Conservation (phyloP, 495 filamentous ascomycete species). For the Talaromyces borbonicus region DNA sequence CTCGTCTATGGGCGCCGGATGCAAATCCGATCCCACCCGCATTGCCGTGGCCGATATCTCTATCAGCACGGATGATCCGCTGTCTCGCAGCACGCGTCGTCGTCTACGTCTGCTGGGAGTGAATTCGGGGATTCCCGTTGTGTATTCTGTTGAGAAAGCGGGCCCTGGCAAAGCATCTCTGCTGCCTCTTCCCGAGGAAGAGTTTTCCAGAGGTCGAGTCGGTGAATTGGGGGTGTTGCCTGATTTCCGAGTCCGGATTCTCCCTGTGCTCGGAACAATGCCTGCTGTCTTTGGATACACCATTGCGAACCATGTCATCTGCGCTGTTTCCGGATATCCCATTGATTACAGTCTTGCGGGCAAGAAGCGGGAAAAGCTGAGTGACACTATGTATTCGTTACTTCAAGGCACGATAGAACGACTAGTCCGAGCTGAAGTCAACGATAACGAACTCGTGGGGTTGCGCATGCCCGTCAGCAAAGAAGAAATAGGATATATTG, state of each 20-base stretch:
- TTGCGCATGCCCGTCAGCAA: conserved; percentile 67
- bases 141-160: conserved; percentile 88
- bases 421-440: conserved; percentile 41
- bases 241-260: conserved; percentile 86
- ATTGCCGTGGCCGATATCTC: conserved; percentile 90
- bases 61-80: conserved; percentile 75
- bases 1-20: conserved; percentile 93
- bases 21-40: conserved; percentile 93
- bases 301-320: conserved; percentile 82
- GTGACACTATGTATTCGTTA: conserved; percentile 64
- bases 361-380: conserved; percentile 84
- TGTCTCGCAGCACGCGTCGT: conserved; percentile 75
- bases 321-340: conserved; percentile 78
- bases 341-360: conserved; percentile 62
- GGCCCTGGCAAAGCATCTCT: conserved; percentile 86
- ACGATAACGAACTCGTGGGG: conserved; percentile 52
- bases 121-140: conserved; percentile 74
- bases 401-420: conserved; percentile 72
- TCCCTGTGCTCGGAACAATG: conserved; percentile 95
- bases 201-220: conserved; percentile 79
- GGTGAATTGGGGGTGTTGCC: conserved; percentile 79
- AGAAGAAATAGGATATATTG: conserved; percentile 72
- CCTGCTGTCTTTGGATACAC: conserved; percentile 90
- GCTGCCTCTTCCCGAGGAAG: conserved; percentile 77
- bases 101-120: conserved; percentile 71